Base-by-base conservation (phyloP, 164 flowering plant genomes). In the Litsea cubeba region DNA sequence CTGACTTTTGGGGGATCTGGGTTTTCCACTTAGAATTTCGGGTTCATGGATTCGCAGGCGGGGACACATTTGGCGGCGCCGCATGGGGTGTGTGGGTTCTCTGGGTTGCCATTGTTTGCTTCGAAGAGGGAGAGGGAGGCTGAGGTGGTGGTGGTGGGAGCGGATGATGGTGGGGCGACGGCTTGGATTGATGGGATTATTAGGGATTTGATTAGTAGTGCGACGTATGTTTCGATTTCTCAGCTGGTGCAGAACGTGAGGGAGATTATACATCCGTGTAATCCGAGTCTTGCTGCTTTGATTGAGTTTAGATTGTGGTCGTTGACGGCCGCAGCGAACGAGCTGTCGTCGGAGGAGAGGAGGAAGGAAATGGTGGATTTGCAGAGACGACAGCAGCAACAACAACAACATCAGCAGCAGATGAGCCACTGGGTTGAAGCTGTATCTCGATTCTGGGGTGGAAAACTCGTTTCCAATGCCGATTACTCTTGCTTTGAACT, bases 171-270 rank as follows among this genome's bases (percentile, higher is more conserved):
- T 63, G 75, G 86, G 0, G 85, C 91, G 5, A 81, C 89, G n/a
- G 87, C 90, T 3, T 95, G 95, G 98, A 86, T 95, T 32, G 99
- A 95, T 78, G 87, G 94, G 40, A 86, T 95, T 78, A 86, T 95
- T 12, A 89, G 83, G 78, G 99, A 93, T 77, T 82, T 95, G 11
- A 85, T 95, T 77, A 77, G 88, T 79, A 83, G 82, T 82, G 86
- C 93, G 28, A 77, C 85, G 62, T 69, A 73, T 66, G 88, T 90
- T 18, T 90, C 98, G 4, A 85, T 95, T 23, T 93, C 95, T 62
- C 99, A 95, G 80, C 89, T 95, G 32, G 90, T 93, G 60, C 95
- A 89, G n/a, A 95, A 91, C 84, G 98, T 95, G 1, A 78, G 95
- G 74, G 97, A 95, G 62, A 90, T 95, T 68, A 93, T 93, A 72